These are phyloP conservation scores for Notholithocarpus densiflorus DNA, from an alignment of 306 rosid genomes.

Conservation along the genomic window DNA sequence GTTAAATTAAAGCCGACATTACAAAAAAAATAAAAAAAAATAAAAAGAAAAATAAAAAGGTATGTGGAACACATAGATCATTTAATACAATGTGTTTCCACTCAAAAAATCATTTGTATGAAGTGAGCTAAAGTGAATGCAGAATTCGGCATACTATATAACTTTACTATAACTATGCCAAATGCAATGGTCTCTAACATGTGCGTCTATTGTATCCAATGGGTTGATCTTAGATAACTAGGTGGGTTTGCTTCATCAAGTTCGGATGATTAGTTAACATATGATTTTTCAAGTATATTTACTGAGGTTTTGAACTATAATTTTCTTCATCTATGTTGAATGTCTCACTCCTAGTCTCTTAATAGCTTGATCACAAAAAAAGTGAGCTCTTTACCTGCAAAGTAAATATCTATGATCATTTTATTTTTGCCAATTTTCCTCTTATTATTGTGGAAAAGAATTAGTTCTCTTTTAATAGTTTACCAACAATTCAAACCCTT, in stretches of 20 bases:
- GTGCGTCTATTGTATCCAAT: neutral
- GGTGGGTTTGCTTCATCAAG: neutral
- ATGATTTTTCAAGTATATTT: neutral
- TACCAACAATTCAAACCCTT: neutral
- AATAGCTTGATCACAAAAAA: neutral
- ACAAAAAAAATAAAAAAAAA: neutral
- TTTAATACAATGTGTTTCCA: neutral
- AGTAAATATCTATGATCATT: neutral
- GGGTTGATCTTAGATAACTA: neutral
- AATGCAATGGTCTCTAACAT: neutral
- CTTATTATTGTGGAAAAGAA: neutral
- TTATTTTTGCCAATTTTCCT: neutral
- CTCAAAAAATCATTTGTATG: neutral
- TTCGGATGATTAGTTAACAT: neutral
- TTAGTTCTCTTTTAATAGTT: neutral
- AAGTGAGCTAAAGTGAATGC: neutral
- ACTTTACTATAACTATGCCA: neutral
- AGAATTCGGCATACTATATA: neutral
- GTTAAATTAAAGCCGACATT: neutral
- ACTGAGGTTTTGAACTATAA: neutral
- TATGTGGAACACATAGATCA: neutral
- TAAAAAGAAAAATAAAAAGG: neutral
- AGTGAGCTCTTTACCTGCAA: neutral
- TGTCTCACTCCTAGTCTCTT: neutral
- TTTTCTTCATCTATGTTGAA: neutral